Conservation (phyloP, 306 rosid species). For the Glycine latifolia region DNA sequence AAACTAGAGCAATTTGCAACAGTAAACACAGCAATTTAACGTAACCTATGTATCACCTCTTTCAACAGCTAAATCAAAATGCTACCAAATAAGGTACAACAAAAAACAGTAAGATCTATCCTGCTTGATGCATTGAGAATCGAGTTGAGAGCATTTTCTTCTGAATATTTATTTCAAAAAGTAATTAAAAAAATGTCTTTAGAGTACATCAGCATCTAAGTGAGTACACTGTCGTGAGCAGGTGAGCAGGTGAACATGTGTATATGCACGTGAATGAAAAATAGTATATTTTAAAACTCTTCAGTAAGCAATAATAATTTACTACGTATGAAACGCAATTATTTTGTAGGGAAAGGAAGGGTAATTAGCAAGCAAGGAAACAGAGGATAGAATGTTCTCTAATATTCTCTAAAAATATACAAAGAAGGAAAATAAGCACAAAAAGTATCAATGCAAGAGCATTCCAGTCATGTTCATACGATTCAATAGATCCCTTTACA, state of each 20-base stretch:
- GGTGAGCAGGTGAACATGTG: neutral
- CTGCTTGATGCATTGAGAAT: too few relatives aligned
- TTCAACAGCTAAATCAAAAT: neutral
- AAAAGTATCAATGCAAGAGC: neutral
- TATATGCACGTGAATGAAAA: neutral
- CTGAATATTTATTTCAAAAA: neutral
- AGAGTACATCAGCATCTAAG: neutral
- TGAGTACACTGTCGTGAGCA: neutral
- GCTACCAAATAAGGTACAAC: neutral
- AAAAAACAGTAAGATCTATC: neutral
- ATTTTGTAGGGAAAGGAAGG: neutral
- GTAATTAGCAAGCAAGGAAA: neutral
- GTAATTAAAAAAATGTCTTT: neutral
- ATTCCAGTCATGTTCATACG: neutral
- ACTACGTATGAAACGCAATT: neutral
- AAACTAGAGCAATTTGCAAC: conserved; percentile 8
- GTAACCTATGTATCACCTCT: neutral
- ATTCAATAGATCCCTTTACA: neutral
- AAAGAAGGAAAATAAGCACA: too few relatives aligned
- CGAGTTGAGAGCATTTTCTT: neutral
- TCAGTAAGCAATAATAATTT: neutral
- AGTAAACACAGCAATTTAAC: neutral
- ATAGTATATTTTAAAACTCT: neutral
- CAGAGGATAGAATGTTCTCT: neutral
- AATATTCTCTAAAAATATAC: too few relatives aligned